Percentiles rank a stretch among this genome's conserved stretches.
Conservation (phyloP, 208 protist species). For the Vickermania spadyakhi region DNA sequence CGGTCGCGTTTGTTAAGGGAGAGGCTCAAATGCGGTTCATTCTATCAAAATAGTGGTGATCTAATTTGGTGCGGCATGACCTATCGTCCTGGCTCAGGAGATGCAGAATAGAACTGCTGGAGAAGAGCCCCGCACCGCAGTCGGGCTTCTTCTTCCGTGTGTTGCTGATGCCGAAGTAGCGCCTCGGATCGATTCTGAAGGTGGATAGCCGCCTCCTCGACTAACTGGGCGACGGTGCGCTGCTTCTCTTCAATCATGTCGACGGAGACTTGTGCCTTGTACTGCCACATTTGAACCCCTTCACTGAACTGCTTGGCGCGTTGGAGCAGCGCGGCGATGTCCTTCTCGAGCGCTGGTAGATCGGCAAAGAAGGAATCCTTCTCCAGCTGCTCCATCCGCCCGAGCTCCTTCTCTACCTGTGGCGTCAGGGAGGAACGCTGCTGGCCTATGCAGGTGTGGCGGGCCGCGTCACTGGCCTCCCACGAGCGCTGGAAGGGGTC, state of each 20-base stretch:
- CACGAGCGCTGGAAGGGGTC: slow-evolving; percentile 11
- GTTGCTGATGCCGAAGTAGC: slow-evolving; percentile 36
- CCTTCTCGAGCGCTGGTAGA: slow-evolving; percentile 39
- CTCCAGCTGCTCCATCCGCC: slow-evolving; percentile 23
- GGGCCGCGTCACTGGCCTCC: slow-evolving; percentile 36
- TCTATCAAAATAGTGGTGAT: no score
- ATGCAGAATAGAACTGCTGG: neutral
- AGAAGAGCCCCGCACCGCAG: slow-evolving; percentile 24
- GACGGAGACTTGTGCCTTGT: slow-evolving; percentile 62
- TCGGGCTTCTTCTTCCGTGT: slow-evolving; percentile 33
- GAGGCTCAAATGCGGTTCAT: no score
- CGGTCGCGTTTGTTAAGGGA: no score
- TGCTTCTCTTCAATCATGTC: slow-evolving; percentile 71
- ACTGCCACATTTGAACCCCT: slow-evolving; percentile 67
- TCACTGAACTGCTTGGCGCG: slow-evolving; percentile 63
- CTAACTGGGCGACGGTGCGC: slow-evolving; percentile 35
- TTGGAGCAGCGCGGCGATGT: slow-evolving; percentile 48
- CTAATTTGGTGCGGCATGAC: no score
- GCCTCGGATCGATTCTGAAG: slow-evolving; percentile 25
- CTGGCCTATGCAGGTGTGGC: slow-evolving; percentile 19
- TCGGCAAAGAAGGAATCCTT: slow-evolving; percentile 30
- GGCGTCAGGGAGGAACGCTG: slow-evolving; percentile 16
- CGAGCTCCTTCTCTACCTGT: slow-evolving; percentile 36
- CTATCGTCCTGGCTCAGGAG: neutral
- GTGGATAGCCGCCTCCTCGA: slow-evolving; percentile 53